Evolutionary conservation across 2,329 filamentous ascomycete genomes (phyloP).

Genomic region (Passalora sequoiae): DNA sequence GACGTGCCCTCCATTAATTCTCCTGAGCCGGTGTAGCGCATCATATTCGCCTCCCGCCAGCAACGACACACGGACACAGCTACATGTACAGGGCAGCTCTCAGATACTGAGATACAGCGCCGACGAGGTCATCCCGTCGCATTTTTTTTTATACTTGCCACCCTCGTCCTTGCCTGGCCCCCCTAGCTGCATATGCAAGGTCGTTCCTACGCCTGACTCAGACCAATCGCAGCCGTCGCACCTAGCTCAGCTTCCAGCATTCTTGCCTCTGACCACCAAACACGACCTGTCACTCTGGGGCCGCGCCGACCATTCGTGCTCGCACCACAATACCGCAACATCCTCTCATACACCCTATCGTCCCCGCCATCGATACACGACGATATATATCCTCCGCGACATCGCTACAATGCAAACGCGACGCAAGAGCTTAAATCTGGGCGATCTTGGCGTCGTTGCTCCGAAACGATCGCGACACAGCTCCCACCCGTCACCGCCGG

Average conservation of each 20-base stretch:
- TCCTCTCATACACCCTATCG: background rate
- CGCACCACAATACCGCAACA: background rate
- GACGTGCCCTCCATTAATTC: background rate
- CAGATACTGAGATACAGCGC: background rate
- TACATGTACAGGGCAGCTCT: too few relatives aligned
- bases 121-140: background rate
- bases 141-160: constrained; percentile 3
- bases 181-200: constrained; percentile 3
- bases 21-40: background rate
- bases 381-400: too few relatives aligned
- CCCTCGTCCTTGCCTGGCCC: constrained; percentile 3
- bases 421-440: constrained; percentile 89
- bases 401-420: constrained; percentile 73
- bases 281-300: constrained; percentile 1
- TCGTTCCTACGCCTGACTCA: constrained; percentile 6
- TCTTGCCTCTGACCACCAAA: background rate
- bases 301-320: too few relatives aligned
- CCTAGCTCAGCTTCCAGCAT: constrained; percentile 1
- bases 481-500: constrained; percentile 51
- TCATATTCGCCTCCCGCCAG: too few relatives aligned
- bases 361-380: constrained; percentile 5
- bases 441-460: constrained; percentile 86
- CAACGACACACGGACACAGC: too few relatives aligned
- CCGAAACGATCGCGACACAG: constrained; percentile 47
- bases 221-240: background rate